Conservation (phyloP, 2,329 filamentous ascomycete genomes). For the Exutisphaerella laricina region DNA sequence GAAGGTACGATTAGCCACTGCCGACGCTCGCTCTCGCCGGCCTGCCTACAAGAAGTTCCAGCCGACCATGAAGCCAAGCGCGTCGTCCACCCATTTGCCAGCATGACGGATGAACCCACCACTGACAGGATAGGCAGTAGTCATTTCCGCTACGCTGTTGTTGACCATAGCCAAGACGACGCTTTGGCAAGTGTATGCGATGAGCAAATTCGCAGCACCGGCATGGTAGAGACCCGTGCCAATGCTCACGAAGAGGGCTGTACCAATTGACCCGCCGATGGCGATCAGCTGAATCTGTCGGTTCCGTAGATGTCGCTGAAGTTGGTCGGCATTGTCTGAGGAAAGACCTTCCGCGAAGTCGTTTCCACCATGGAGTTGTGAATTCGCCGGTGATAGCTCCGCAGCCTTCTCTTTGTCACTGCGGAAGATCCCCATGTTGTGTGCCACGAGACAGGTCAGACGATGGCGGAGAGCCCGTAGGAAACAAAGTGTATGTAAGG, state of each 20-base stretch:
- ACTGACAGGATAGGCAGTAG: constrained; percentile 17
- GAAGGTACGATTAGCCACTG: not conserved
- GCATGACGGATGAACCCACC: constrained; percentile 56
- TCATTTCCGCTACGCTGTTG: constrained; percentile 61
- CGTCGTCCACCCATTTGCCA: constrained; percentile 61
- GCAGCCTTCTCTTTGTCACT: constrained; percentile 14
- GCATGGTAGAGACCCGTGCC: constrained; percentile 49
- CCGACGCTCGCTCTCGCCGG: not conserved
- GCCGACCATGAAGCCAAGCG: constrained; percentile 53
- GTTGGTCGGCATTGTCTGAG: constrained; percentile 26
- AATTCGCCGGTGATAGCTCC: constrained; percentile 9
- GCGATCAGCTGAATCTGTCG: constrained; percentile 33
- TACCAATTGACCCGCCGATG: constrained; percentile 24
- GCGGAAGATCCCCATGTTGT: constrained; percentile 15
- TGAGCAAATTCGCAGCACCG: constrained; percentile 30
- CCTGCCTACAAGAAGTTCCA: constrained; percentile 37
- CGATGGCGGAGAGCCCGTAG: too few relatives aligned
- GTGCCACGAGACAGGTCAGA: too few relatives aligned
- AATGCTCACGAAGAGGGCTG: constrained; percentile 41
- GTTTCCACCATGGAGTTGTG: not conserved
- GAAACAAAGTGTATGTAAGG: too few relatives aligned
- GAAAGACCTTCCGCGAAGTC: constrained; percentile 16
- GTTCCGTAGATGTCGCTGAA: constrained; percentile 31
- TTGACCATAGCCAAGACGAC: constrained; percentile 55
- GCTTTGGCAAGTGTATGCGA: constrained; percentile 35